A percentile compares a stretch with the other conserved stretches of the same genome.
Conservation (phyloP, 2,329 filamentous ascomycete genomes). For the Trichoderma lentiforme region DNA sequence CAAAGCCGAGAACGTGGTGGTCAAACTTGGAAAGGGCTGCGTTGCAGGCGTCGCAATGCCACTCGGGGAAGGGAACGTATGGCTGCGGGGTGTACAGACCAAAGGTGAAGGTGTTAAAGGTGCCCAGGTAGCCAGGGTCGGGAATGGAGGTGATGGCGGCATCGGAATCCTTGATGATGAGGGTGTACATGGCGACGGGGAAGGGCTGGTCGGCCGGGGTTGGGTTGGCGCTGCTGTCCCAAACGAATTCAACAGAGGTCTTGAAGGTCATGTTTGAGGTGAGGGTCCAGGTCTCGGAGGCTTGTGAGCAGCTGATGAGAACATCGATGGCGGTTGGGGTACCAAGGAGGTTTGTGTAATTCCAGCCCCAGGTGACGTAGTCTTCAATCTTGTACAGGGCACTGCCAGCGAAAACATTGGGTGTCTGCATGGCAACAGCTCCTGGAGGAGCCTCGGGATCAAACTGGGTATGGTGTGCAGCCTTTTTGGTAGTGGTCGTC, state of each 20-base stretch:
- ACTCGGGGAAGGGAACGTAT: slow-evolving; percentile 52
- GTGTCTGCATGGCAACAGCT: slow-evolving; percentile 51
- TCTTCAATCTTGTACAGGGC: slow-evolving; percentile 60
- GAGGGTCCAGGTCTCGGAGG: slow-evolving; percentile 55
- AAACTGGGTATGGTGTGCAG: slow-evolving; percentile 36
- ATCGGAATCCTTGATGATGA: slow-evolving; percentile 60
- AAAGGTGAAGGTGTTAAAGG: slow-evolving; percentile 50
- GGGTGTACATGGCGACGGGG: slow-evolving; percentile 54
- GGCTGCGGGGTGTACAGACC: slow-evolving; percentile 54
- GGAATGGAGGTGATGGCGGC: slow-evolving; percentile 47
- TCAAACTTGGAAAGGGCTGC: slow-evolving; percentile 47
- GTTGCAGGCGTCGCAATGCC: slow-evolving; percentile 58
- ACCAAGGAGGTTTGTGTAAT: slow-evolving; percentile 59
- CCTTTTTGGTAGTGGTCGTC: slow-evolving; percentile 20
- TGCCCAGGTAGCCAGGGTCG: slow-evolving; percentile 53
- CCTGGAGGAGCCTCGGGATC: slow-evolving; percentile 47
- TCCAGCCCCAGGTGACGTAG: slow-evolving; percentile 59
- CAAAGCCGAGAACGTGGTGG: slow-evolving; percentile 47
- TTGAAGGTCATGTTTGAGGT: slow-evolving; percentile 61
- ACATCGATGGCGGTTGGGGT: slow-evolving; percentile 60
- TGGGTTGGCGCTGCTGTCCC: slow-evolving; percentile 55
- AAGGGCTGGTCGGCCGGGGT: slow-evolving; percentile 46
- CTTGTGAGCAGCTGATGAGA: slow-evolving; percentile 53
- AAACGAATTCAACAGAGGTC: slow-evolving; percentile 50
- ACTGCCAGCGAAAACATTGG: slow-evolving; percentile 42